phyloP scores from a whole-genome alignment of 805 yeast genomes.

The Cyberlindnera mississippiensis region DNA sequence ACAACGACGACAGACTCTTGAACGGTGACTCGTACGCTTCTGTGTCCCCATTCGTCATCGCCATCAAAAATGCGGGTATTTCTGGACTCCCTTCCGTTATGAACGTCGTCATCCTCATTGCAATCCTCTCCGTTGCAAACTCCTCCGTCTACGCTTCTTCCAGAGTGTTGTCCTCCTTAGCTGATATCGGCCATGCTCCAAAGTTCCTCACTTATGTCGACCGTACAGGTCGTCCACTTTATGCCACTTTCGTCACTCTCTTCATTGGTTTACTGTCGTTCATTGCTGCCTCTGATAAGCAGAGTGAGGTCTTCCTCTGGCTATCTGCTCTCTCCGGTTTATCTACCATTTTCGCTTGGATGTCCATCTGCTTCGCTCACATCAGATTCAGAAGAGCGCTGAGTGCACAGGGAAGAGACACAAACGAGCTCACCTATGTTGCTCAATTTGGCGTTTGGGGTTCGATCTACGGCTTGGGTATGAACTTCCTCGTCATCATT shows the following conservation, averaged over 20 bases:
- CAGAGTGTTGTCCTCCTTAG: conserved; percentile 67
- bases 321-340: conserved; percentile 76
- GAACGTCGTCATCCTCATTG: conserved; percentile 72
- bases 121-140: conserved; percentile 79
- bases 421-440: conserved; percentile 39
- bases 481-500: conserved; percentile 57
- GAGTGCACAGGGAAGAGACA: conserved; percentile 61
- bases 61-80: conserved; percentile 64
- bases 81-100: conserved; percentile 66
- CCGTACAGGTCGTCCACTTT: conserved; percentile 66
- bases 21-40: conserved; percentile 52
- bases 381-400: conserved; percentile 62
- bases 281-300: conserved; percentile 58
- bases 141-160: conserved; percentile 76
- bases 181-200: conserved; percentile 75
- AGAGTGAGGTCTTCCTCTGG: conserved; percentile 58
- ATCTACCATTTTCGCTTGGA: conserved; percentile 73
- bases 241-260: conserved; percentile 46
- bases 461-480: conserved; percentile 53
- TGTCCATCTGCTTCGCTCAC: conserved; percentile 64
- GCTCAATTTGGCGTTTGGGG: conserved; percentile 74
- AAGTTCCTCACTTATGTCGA: conserved; percentile 27
- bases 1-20: conserved; percentile 45
- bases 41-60: conserved; percentile 84
- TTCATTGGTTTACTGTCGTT: conserved; percentile 61